Evolutionary conservation across 2,329 filamentous ascomycete species (phyloP).

Genomic region (Fusarium scirpi): DNA sequence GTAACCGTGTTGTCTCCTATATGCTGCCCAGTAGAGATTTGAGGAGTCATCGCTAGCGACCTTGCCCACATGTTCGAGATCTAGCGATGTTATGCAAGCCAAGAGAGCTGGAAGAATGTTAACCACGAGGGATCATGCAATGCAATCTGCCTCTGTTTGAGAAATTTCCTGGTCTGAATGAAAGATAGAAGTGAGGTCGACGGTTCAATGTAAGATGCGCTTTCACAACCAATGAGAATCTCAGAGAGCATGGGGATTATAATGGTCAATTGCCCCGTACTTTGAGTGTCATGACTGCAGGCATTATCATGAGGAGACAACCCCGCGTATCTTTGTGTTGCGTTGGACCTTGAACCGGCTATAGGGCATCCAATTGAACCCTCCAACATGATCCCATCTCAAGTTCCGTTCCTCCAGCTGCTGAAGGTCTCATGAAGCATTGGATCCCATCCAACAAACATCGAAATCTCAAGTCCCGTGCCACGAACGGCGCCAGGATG

Average conservation of each 20-base stretch:
- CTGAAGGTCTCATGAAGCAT: conserved; percentile 19
- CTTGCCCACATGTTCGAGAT: conserved; percentile 11
- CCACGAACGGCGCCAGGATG: conserved; percentile 39
- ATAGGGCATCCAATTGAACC: neutral
- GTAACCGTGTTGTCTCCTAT: neutral
- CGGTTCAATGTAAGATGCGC: conserved; percentile 15
- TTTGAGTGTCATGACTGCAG: conserved; percentile 15
- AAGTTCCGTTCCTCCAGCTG: conserved; percentile 30
- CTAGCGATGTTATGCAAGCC: neutral
- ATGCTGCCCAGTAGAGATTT: neutral
- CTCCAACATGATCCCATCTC: conserved; percentile 11
- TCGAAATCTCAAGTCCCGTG: conserved; percentile 44
- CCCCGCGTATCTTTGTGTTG: conserved; percentile 17
- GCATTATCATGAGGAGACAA: conserved; percentile 23
- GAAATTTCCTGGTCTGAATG: conserved; percentile 29
- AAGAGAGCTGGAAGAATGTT: neutral
- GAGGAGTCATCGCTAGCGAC: conserved; percentile 12
- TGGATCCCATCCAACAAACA: conserved; percentile 32
- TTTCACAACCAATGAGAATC: conserved; percentile 23
- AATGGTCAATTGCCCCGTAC: conserved; percentile 22
- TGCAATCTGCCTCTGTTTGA: conserved; percentile 6
- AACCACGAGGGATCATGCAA: conserved; percentile 11
- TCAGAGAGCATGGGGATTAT: conserved; percentile 14
- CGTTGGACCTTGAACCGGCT: conserved; percentile 12
- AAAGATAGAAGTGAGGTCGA: conserved; percentile 23